Conservation (phyloP, 306 rosid genomes). For the Astragalus glycyphyllos region DNA sequence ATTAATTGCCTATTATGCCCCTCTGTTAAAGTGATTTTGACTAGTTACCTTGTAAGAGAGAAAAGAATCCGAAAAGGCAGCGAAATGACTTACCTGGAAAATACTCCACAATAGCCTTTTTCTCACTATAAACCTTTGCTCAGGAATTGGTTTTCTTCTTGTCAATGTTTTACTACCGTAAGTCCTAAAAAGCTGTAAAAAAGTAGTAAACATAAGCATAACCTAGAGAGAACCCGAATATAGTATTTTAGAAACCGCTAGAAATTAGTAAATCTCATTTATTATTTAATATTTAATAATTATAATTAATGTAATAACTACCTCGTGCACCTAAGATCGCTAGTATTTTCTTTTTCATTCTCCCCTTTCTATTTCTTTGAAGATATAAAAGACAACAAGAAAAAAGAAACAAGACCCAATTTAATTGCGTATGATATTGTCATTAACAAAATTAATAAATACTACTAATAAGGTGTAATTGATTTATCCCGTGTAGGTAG, state of each 20-base stretch:
- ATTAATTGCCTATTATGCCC: neutral
- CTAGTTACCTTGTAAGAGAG: neutral
- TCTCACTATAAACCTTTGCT: neutral
- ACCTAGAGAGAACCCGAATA: too few relatives aligned
- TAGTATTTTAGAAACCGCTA: neutral
- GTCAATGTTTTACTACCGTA: neutral
- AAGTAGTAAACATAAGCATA: neutral
- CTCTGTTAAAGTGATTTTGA: neutral
- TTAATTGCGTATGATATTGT: neutral
- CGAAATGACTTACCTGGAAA: constrained; percentile 8
- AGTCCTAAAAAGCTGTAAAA: neutral
- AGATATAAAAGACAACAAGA: too few relatives aligned
- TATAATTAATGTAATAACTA: neutral
- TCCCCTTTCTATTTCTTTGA: too few relatives aligned
- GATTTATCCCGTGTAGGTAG: too few relatives aligned
- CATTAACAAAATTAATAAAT: too few relatives aligned
- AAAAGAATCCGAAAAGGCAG: constrained; percentile 12
- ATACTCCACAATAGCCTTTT: neutral
- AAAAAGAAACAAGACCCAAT: too few relatives aligned
- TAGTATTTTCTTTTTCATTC: too few relatives aligned
- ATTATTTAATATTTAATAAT: neutral
- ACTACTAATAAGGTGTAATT: too few relatives aligned
- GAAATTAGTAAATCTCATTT: neutral
- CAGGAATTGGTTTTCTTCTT: neutral
- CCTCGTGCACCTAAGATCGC: too few relatives aligned